Base-by-base conservation (phyloP, 1,284 basidiomycete genomes). In the Ganoderma meredithae region DNA sequence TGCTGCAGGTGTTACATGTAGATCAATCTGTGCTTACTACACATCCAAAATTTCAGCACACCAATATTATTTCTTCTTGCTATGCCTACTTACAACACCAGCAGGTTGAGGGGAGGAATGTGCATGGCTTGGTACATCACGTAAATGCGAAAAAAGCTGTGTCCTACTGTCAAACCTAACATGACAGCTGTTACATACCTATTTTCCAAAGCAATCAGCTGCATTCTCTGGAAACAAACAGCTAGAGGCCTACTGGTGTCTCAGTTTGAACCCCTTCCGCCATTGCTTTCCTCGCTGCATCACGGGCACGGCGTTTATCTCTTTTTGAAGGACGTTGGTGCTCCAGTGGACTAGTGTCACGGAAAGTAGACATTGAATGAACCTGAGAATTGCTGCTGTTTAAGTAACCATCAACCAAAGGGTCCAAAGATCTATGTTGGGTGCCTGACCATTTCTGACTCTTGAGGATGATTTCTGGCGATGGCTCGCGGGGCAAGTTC, bases 81-180 rank as follows among this genome's bases (percentile, higher is more conserved):
- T 36, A 9, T 6, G 55, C 10, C 27, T 12, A 36, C 33, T 19
- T 6, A 9, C 10, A 19, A 1, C 6, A 39, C 55, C 10, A 22
- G 5, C 10, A n/a, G 33, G 36, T 22, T 60, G 58, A 60, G 22
- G 2, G 25, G 22, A 41, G 6, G 89, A 90, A 36, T 86, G 76
- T 0, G 94, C 94, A 79, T 97, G 95, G n/a, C 40, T 67, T 1
- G 71, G 0, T 91, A 93, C 7, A 86, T 87, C 55, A 88, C 86
- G 44, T 84, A 86, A 74, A 96, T 88, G 78, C 95, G 95, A 81
- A 75, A 97, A 97, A 13, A 97, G 80, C 76, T 92, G 94, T 1
- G 93, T 94, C 69, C 89, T 89, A 75, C 89, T 95, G 0, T 84
- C 78, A 76, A 97, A 97, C 0, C 75, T 65, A 58, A 83, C 78